These are phyloP conservation scores for Scheffersomyces illinoinensis DNA, from an alignment of 1,139 yeast genomes.

Conservation along the genomic window DNA sequence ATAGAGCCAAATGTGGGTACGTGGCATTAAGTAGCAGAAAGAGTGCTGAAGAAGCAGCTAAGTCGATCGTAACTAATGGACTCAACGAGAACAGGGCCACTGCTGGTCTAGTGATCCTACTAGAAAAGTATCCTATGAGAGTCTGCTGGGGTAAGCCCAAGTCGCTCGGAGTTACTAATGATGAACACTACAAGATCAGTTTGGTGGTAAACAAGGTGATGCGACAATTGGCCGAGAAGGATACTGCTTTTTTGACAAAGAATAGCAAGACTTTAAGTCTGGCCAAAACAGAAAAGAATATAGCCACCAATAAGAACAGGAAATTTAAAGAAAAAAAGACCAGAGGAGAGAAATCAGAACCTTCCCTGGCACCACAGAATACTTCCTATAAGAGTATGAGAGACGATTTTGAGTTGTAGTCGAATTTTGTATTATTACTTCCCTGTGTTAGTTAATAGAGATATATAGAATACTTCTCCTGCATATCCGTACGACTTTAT, in stretches of 20 bases:
- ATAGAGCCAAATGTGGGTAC: slow-evolving; percentile 66
- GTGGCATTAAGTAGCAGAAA: slow-evolving; percentile 50
- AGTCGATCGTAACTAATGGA: slow-evolving; percentile 27
- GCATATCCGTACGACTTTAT: background rate
- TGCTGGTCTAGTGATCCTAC: slow-evolving; percentile 38
- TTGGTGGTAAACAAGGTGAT: slow-evolving; percentile 58
- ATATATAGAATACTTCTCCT: background rate
- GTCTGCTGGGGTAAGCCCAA: slow-evolving; percentile 67
- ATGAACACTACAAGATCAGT: slow-evolving; percentile 54
- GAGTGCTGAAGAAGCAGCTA: slow-evolving; percentile 59
- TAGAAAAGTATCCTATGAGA: slow-evolving; percentile 48
- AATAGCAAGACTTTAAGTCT: background rate
- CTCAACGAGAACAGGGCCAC: slow-evolving; percentile 27
- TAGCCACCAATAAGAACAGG: background rate
- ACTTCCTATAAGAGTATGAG: background rate
- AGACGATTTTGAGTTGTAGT: background rate
- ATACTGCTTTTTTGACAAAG: slow-evolving; percentile 9
- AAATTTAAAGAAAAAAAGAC: background rate
- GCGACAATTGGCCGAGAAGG: slow-evolving; percentile 52
- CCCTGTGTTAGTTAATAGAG: background rate
- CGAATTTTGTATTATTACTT: background rate
- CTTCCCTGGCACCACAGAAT: background rate
- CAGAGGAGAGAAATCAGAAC: background rate
- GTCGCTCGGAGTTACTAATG: slow-evolving; percentile 46
- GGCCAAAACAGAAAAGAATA: background rate